phyloP scores from a whole-genome alignment of 768 basidiomycete genomes.

The Xerocomellus dryophilus region DNA sequence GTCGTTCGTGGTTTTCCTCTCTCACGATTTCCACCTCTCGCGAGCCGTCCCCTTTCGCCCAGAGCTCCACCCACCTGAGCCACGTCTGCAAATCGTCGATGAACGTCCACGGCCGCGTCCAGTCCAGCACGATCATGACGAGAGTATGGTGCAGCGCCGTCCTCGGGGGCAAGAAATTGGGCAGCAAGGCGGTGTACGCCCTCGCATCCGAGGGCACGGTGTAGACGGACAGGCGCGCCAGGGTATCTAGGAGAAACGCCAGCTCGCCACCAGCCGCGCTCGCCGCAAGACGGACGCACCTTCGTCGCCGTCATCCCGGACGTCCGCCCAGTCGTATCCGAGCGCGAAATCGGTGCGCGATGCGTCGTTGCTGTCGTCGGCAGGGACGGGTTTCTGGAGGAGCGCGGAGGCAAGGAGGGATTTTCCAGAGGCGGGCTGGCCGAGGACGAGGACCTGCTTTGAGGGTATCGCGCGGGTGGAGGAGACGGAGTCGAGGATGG shows the following conservation, averaged over 20 bases:
- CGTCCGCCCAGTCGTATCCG: slow-evolving; percentile 90
- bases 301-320: slow-evolving; percentile 92
- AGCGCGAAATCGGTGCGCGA: slow-evolving; percentile 74
- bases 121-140: slow-evolving; percentile 86
- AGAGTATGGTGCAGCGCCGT: slow-evolving; percentile 65
- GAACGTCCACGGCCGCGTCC: slow-evolving; percentile 94
- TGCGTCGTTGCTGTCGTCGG: slow-evolving; percentile 57
- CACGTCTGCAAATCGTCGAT: slow-evolving; percentile 80
- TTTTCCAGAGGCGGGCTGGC: slow-evolving; percentile 76
- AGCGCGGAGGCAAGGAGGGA: slow-evolving; percentile 69
- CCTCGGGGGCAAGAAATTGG: slow-evolving; percentile 75
- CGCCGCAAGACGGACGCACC: slow-evolving; percentile 47
- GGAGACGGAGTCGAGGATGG: slow-evolving; percentile 86
- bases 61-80: slow-evolving; percentile 82
- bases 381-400: slow-evolving; percentile 57
- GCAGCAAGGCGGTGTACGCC: slow-evolving; percentile 67
- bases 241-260: slow-evolving; percentile 55
- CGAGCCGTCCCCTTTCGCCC: slow-evolving; percentile 66
- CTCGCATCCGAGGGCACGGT: slow-evolving; percentile 81
- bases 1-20: slow-evolving; percentile 79
- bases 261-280: background rate
- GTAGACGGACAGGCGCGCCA: slow-evolving; percentile 87
- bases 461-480: slow-evolving; percentile 76
- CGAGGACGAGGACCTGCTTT: slow-evolving; percentile 84
- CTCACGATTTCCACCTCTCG: slow-evolving; percentile 71